A percentile compares a stretch with the other conserved stretches of the same genome.
phyloP scores from a whole-genome alignment of 2,329 filamentous ascomycete species.

The Sporothrix brasiliensis region DNA sequence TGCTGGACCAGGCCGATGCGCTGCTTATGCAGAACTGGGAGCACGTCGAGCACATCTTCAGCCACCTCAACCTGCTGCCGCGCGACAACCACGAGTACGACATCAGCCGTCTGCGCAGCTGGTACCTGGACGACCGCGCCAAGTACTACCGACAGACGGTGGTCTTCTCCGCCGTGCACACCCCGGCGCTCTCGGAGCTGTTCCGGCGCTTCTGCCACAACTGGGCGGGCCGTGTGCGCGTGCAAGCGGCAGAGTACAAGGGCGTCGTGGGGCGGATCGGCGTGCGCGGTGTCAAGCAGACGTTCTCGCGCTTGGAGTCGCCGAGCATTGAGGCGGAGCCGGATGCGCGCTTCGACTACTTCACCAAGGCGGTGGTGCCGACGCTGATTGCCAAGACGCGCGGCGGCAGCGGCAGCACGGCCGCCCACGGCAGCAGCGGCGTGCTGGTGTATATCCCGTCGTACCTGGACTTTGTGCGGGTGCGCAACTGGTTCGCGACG shows the following conservation, averaged over 20 bases:
- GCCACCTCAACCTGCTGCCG: constrained; percentile 87
- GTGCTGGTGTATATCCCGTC: constrained; percentile 88
- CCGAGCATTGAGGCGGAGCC: constrained; percentile 73
- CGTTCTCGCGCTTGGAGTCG: constrained; percentile 83
- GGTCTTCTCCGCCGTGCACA: constrained; percentile 78
- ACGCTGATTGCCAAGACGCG: constrained; percentile 69
- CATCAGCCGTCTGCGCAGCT: constrained; percentile 84
- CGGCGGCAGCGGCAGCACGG: constrained; percentile 43
- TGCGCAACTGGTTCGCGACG: constrained; percentile 89
- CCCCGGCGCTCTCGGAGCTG: constrained; percentile 82
- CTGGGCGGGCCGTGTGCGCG: constrained; percentile 75
- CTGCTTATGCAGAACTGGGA: constrained; percentile 99
- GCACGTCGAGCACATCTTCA: constrained; percentile 88
- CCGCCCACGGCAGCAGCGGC: constrained; percentile 48
- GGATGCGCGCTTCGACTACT: constrained; percentile 87
- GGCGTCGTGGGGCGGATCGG: constrained; percentile 74
- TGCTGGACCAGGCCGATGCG: constrained; percentile 90
- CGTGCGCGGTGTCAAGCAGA: constrained; percentile 72
- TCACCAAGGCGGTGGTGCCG: constrained; percentile 79
- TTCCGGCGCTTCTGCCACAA: constrained; percentile 78
- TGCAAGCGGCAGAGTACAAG: constrained; percentile 64
- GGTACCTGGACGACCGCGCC: constrained; percentile 90
- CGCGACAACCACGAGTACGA: constrained; percentile 90
- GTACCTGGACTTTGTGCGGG: constrained; percentile 91
- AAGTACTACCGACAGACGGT: constrained; percentile 83